Evolutionary conservation across 2,329 filamentous ascomycete genomes (phyloP), one percentile per base, ranked within the genome.

Genomic region (Colletotrichum liriopes): DNA sequence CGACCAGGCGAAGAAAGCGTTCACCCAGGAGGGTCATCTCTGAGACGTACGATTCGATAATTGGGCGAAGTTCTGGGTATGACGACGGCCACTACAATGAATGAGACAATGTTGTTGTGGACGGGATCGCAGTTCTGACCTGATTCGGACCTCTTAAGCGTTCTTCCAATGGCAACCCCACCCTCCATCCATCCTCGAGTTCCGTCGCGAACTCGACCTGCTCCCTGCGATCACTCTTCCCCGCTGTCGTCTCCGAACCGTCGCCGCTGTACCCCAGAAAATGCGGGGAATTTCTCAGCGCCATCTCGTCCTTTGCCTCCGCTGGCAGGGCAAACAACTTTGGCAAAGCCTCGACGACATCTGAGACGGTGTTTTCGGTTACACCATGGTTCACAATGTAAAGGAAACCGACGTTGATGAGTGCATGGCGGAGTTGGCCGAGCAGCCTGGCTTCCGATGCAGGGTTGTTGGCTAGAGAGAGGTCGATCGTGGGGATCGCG

Each of bases 191-290:
- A 1, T 79, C 81, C 0, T 79, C 68, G 39, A 90, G 78, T 74
- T 91, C 89, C 0, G 88, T 91, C 18, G 87, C 89, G 76, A 89
- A 88, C 76, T 91, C 89, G 59, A 90, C 87, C 75, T 91, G 89
- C 77, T 92, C 89, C 23, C 89, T 80, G 23, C 82, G 79, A 76
- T 92, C 89, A 18, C 79, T 75, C 63, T 80, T 79, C 0, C 88
- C 87, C 0, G 87, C 85, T 1, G 90, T 92, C 0, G 81, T 88
- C 77, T 91, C 90, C 32, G 86, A 82, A 0, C 88, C 89, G 23
- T 84, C 84, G 0, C 82, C 85, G 73, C 87, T 89, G 76, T 91
- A 91, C 0, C 90, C 90, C 2, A 92, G 80, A 67, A 92, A 90
- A 76, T 91, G 89, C 12, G 89, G 88, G 1, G 87, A 91, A 35